A percentile compares a stretch with the other conserved stretches of the same genome.
phyloP scores from a whole-genome alignment of 805 yeast species.

The Candida succiphila region DNA sequence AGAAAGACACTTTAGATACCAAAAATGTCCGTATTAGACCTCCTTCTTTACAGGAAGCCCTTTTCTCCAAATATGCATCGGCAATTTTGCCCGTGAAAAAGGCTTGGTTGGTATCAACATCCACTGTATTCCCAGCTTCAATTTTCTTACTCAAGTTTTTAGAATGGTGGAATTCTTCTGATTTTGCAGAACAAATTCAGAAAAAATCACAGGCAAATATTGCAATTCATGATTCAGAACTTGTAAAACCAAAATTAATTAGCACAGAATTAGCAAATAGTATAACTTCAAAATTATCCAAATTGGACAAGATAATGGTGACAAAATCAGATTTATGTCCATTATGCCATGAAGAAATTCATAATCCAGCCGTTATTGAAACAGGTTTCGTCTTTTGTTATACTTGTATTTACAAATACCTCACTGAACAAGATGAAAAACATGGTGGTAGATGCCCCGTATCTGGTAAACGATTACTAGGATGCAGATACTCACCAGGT shows the following conservation, averaged over 20 bases:
- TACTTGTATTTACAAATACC: constrained; percentile 64
- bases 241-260: constrained; percentile 32
- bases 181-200: constrained; percentile 50
- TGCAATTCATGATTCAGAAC: constrained; percentile 27
- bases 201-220: constrained; percentile 31
- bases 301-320: constrained; percentile 10
- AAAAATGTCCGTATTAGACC: constrained; percentile 27
- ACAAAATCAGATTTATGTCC: constrained; percentile 39
- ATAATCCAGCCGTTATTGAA: constrained; percentile 80
- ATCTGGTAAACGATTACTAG: constrained; percentile 61
- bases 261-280: constrained; percentile 5
- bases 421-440: constrained; percentile 35
- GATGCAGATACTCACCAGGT: constrained; percentile 56
- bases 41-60: constrained; percentile 27
- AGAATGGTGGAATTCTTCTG: constrained; percentile 89
- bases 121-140: constrained; percentile 64
- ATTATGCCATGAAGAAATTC: constrained; percentile 52
- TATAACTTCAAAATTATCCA: constrained; percentile 5
- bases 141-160: constrained; percentile 73
- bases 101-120: constrained; percentile 16
- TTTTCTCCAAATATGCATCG: constrained; percentile 10
- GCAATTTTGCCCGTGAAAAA: constrained; percentile 14
- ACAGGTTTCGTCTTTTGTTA: constrained; percentile 90
- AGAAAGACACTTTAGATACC: constrained; percentile 10
- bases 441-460: constrained; percentile 76